These are phyloP conservation scores for Aspergillus panamensis DNA, from an alignment of 495 filamentous ascomycete species.

Conservation along the genomic window DNA sequence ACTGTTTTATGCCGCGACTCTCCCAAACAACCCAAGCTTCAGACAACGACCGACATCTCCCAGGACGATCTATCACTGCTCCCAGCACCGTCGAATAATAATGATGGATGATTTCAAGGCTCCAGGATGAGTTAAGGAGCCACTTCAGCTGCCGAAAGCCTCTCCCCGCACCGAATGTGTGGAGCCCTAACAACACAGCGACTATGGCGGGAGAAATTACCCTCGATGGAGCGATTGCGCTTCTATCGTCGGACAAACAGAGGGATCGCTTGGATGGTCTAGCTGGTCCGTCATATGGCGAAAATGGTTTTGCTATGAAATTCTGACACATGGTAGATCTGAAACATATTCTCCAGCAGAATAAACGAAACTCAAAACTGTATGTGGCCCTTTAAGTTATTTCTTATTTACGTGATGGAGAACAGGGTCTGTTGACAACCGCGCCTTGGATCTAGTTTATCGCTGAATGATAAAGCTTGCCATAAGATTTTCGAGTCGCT, in stretches of 20 bases:
- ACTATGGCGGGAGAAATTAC: slow-evolving; percentile 36
- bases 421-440: slow-evolving; percentile 19
- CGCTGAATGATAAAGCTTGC: slow-evolving; percentile 69
- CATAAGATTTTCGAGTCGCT: slow-evolving; percentile 79
- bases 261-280: slow-evolving; percentile 52
- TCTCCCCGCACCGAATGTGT: background rate
- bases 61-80: background rate
- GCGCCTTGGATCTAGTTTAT: slow-evolving; percentile 33
- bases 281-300: slow-evolving; percentile 38
- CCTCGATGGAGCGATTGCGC: slow-evolving; percentile 37
- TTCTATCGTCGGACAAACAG: slow-evolving; percentile 51
- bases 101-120: background rate
- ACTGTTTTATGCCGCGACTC: slow-evolving; percentile 6
- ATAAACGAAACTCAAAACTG: slow-evolving; percentile 55
- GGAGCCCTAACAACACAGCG: slow-evolving; percentile 4
- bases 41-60: background rate
- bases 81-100: background rate
- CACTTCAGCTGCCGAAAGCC: background rate
- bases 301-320: slow-evolving; percentile 6
- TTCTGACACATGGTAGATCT: slow-evolving; percentile 45
- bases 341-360: slow-evolving; percentile 60
- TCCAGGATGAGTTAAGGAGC: slow-evolving; percentile 6
- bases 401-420: background rate
- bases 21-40: slow-evolving; percentile 10
- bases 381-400: slow-evolving; percentile 29